phyloP scores from a whole-genome alignment of 257 asterid species.

The Penstemon newberryi region DNA sequence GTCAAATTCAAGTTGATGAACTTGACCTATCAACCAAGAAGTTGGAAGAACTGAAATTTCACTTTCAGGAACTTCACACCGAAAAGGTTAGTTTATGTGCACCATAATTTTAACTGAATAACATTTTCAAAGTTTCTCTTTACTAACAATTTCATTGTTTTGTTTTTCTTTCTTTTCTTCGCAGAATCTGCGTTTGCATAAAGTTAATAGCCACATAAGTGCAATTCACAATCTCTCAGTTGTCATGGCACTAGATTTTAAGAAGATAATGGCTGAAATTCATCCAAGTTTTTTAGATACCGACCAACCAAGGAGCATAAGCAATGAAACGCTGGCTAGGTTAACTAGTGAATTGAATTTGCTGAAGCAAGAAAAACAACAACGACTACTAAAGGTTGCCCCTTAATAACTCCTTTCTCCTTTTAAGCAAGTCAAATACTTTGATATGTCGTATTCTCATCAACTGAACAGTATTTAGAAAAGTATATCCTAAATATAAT shows the following conservation, averaged over 20 bases:
- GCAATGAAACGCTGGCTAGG: constrained; percentile 72
- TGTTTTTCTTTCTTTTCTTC: constrained; percentile 9
- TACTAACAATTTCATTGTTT: background rate
- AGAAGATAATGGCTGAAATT: constrained; percentile 57
- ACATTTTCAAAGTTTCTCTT: constrained; percentile 6
- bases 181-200: constrained; percentile 72
- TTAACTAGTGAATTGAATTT: constrained; percentile 53
- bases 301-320: constrained; percentile 63
- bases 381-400: constrained; percentile 51
- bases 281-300: constrained; percentile 56
- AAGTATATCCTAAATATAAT: constrained; percentile 3
- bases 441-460: constrained; percentile 7
- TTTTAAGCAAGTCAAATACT: constrained; percentile 6
- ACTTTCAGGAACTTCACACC: constrained; percentile 65
- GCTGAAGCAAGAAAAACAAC: constrained; percentile 66
- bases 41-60: constrained; percentile 56
- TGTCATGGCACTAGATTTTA: constrained; percentile 69
- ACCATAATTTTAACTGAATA: constrained; percentile 2
- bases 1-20: constrained; percentile 53
- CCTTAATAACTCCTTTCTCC: constrained; percentile 1
- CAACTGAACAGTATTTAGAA: background rate
- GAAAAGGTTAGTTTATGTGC: constrained; percentile 53
- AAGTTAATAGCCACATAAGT: constrained; percentile 46
- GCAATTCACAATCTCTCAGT: constrained; percentile 61
- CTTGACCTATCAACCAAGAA: constrained; percentile 59